Percentiles rank a stretch among this genome's conserved stretches.
phyloP scores from a whole-genome alignment of 2,329 filamentous ascomycete species.

The Aspergillus hortae region DNA sequence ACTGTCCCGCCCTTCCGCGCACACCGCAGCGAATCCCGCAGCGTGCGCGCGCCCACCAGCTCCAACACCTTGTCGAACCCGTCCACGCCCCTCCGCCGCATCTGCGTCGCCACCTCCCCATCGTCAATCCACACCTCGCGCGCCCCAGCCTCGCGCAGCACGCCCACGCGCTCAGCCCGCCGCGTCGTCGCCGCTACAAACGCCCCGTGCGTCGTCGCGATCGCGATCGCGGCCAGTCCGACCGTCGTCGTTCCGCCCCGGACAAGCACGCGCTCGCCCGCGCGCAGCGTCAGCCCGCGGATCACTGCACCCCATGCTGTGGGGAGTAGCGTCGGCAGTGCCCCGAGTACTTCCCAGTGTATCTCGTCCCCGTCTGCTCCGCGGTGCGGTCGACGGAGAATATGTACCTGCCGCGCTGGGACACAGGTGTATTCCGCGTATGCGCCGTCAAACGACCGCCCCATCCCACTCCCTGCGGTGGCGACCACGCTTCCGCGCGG shows the following conservation, averaged over 20 bases:
- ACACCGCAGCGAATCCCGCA: conserved; percentile 45
- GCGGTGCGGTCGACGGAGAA: conserved; percentile 33
- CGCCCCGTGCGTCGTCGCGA: conserved; percentile 1
- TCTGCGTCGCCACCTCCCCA: conserved; percentile 37
- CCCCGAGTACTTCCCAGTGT: conserved; percentile 44
- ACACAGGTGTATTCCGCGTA: conserved; percentile 51
- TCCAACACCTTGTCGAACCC: conserved; percentile 47
- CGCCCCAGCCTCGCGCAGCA: conserved; percentile 40
- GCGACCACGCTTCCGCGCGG: conserved; percentile 41
- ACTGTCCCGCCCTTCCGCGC: conserved; percentile 38
- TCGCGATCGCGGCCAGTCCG: conserved; percentile 40
- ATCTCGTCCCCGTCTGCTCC: conserved; percentile 15
- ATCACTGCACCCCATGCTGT: conserved; percentile 47
- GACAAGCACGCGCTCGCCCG: conserved; percentile 45
- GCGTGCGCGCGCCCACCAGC: conserved; percentile 42
- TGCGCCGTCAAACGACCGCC: conserved; percentile 45
- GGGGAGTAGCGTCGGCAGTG: conserved; percentile 51
- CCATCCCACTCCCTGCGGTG: conserved; percentile 50
- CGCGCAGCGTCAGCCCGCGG: conserved; percentile 34
- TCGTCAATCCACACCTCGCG: conserved; percentile 45
- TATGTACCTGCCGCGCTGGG: conserved; percentile 38
- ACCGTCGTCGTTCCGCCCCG: conserved; percentile 49
- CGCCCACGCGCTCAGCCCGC: conserved; percentile 28
- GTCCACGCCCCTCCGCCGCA: conserved; percentile 22
- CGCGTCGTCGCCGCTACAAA: conserved; percentile 42